phyloP scores from a whole-genome alignment of 1,139 yeast species.

The Torulaspora pretoriensis region DNA sequence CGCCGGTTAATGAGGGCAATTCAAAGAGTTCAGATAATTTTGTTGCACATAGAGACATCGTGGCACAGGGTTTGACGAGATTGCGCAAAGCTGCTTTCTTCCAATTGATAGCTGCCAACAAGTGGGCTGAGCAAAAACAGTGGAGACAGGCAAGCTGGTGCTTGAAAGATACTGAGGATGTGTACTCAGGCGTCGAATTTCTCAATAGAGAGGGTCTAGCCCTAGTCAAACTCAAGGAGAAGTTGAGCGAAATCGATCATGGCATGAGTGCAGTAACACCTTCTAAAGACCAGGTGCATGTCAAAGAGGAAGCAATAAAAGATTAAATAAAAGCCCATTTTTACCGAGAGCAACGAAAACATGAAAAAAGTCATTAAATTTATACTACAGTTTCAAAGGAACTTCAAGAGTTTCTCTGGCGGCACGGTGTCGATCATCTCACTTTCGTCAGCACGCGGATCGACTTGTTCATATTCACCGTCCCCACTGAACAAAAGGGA shows the following conservation, averaged over 20 bases:
- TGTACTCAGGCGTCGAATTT: conserved; percentile 20
- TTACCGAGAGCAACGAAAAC: neutral
- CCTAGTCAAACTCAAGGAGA: conserved; percentile 21
- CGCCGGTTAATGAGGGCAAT: conserved; percentile 7
- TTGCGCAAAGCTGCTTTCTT: conserved; percentile 74
- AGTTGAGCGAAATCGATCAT: conserved; percentile 10
- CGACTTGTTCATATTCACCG: conserved; percentile 24
- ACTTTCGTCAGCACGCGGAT: conserved; percentile 51
- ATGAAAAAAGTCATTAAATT: conserved; percentile 11
- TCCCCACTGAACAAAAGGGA: conserved; percentile 43
- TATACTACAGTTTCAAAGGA: conserved; percentile 26
- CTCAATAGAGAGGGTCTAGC: conserved; percentile 26
- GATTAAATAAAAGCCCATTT: conserved; percentile 4
- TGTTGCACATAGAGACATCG: conserved; percentile 43
- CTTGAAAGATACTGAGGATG: conserved; percentile 24
- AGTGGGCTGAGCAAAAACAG: conserved; percentile 49
- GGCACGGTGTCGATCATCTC: conserved; percentile 61
- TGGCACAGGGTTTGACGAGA: conserved; percentile 54
- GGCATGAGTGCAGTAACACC: neutral
- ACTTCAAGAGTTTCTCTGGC: conserved; percentile 51
- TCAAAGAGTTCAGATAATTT: conserved; percentile 25
- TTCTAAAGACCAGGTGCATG: conserved; percentile 8
- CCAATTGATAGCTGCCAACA: conserved; percentile 70
- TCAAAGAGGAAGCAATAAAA: conserved; percentile 4
- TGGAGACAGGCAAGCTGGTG: conserved; percentile 36